phyloP scores from a whole-genome alignment of 192 early-diverging fungal species.

The Coemansia sp. region DNA sequence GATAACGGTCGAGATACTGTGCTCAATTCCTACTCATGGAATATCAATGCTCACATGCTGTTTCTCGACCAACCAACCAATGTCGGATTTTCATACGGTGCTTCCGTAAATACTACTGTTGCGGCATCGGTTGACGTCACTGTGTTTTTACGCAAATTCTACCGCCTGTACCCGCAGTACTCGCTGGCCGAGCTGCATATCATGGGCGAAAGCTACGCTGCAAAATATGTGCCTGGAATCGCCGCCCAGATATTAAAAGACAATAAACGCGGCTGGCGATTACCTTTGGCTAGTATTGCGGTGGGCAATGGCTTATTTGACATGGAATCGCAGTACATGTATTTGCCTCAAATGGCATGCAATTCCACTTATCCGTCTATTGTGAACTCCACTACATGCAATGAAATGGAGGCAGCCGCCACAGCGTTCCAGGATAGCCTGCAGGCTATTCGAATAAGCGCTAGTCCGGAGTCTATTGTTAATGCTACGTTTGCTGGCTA shows the following conservation, averaged over 20 bases:
- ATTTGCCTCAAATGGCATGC: constrained; percentile 75
- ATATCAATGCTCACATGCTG: constrained; percentile 76
- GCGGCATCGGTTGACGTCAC: constrained; percentile 81
- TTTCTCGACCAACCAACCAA: constrained; percentile 87
- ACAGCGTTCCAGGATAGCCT: background rate
- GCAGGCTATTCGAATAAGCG: background rate
- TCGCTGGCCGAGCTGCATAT: constrained; percentile 73
- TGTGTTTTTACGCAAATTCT: constrained; percentile 87
- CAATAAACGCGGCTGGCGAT: constrained; percentile 3
- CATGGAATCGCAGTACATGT: constrained; percentile 75
- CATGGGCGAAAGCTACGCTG: constrained; percentile 83
- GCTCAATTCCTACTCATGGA: constrained; percentile 84
- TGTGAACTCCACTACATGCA: constrained; percentile 65
- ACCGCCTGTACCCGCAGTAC: constrained; percentile 77
- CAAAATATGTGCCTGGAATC: constrained; percentile 92
- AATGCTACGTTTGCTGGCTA: constrained; percentile 34
- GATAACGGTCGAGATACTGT: constrained; percentile 65
- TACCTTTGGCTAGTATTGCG: constrained; percentile 70
- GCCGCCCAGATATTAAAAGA: constrained; percentile 62
- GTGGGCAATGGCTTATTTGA: constrained; percentile 93
- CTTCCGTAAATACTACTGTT: constrained; percentile 65
- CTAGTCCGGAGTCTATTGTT: constrained; percentile 12
- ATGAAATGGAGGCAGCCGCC: constrained; percentile 59
- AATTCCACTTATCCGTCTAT: constrained; percentile 72
- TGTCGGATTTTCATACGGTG: constrained; percentile 85